Evolutionary conservation across 805 yeast genomes (phyloP), one percentile per base, ranked within the genome.

Genomic region (Candida oleophila): DNA sequence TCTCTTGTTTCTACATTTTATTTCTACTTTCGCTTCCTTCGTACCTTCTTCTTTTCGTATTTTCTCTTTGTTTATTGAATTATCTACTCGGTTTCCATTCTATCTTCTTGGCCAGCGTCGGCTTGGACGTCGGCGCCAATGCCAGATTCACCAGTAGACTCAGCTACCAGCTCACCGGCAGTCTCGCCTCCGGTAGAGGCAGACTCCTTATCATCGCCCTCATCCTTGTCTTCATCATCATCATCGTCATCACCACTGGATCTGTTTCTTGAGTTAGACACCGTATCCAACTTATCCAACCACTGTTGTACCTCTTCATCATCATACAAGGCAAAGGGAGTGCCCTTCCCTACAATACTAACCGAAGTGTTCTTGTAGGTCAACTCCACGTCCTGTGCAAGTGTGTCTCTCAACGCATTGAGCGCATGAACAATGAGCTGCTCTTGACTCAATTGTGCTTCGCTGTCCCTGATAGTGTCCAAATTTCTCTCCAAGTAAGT

Each of bases 371-470:
- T 94, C 51, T 83, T 81, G 44, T 77, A 71, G 35, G 84, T 89
- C 64, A 94, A 79, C 64, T 94, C 96, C 64, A 89, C 91, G 65
- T 94, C 99, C 68, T 91, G 97, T 14, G 94, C 83, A 57, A 94
- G 75, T 0, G 98, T 92, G 61, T 94, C 98, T 67, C 97, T 85
- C 61, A 94, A 77, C 0, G 99, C 96, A 55, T 83, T 84, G 56
- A 94, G 83, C 3, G 96, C 98, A 57, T 83, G 90, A 38, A 85
- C 82, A 50, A 94, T 82, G 54, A 94, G 79, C 56, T 87, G 83
- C 57, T 89, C 95, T 37, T 82, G 69, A 34, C 77, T 71, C 11
- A 79, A 71, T 5, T 82, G 71, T 45, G 78, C 76, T 12, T 20
- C 22, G 14, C 22, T 36, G 39, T 22, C 39, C 16, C 82, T 71